phyloP scores from a whole-genome alignment of 2,329 filamentous ascomycete species.

The Pseudonectria buxi region DNA sequence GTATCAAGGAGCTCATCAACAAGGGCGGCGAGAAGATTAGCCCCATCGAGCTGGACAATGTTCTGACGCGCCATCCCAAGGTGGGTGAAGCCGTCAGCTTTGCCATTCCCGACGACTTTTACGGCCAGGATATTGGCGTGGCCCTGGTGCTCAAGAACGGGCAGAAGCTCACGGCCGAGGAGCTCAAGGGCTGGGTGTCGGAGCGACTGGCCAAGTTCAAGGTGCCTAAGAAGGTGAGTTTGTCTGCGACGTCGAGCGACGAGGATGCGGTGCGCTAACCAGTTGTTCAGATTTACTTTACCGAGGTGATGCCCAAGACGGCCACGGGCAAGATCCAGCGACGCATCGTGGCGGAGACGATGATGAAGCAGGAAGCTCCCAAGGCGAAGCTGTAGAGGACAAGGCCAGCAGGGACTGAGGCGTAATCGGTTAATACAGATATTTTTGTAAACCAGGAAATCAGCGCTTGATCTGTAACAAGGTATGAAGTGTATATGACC shows the following conservation, averaged over 20 bases:
- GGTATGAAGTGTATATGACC: too few species aligned
- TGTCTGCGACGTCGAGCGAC: background rate
- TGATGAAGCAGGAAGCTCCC: conserved; percentile 61
- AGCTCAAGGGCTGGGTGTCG: conserved; percentile 61
- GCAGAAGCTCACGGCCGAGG: conserved; percentile 46
- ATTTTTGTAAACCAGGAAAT: background rate
- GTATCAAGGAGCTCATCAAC: conserved; percentile 90
- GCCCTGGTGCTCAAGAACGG: conserved; percentile 68
- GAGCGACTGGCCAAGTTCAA: conserved; percentile 76
- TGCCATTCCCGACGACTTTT: conserved; percentile 73
- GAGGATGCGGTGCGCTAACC: conserved; percentile 3
- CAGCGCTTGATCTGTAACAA: too few species aligned
- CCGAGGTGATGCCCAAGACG: conserved; percentile 80
- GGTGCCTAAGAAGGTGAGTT: conserved; percentile 67
- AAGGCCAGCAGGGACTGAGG: background rate
- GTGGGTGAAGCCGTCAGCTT: conserved; percentile 78
- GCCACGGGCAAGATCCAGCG: conserved; percentile 88
- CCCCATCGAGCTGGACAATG: conserved; percentile 82
- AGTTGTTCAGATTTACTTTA: conserved; percentile 62
- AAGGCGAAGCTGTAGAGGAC: conserved; percentile 46
- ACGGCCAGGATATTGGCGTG: conserved; percentile 74
- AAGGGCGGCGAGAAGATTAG: conserved; percentile 87
- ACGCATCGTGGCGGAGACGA: conserved; percentile 76
- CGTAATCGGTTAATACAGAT: conserved; percentile 1
- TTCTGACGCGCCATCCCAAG: conserved; percentile 64